Base-by-base conservation (phyloP, 1,139 yeast genomes). In the Geotrichum fermentans region DNA sequence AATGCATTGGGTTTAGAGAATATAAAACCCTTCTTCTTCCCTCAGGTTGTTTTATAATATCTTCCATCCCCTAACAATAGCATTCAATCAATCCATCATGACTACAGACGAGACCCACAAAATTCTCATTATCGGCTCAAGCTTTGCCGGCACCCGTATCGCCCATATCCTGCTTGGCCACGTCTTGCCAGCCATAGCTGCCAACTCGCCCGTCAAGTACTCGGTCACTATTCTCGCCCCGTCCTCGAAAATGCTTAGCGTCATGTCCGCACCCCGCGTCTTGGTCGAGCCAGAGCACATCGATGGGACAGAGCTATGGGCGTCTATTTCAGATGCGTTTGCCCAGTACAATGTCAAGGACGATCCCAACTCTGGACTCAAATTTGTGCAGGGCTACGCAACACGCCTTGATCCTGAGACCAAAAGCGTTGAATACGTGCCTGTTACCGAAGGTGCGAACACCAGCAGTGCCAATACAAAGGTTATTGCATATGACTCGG, bases 401-500 rank as follows among this genome's bases (percentile, higher is more conserved):
- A 63, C 67, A 14, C 50, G 54, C 8, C 56, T 58, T 18, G 56
- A 59, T 42, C 43, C 55, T 46, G 62, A 60, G 11, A 61, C 56
- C 34, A 56, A 62, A 45, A 58, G 54, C 28, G 35, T 42, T n/a
- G 18, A 37, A 22, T 21, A 37, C 21, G 53, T 60, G 30, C 55
- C 62, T 49, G 56, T 64, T 43, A 69, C 65, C 14, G 57, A 67
- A 32, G 58, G 64, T 49, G 61, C 65, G 37, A 69, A 67, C 6
- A 7, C 32, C 8, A 16, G 30, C 7, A 20, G 14, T 4, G 22
- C 28, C 11, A 14, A 14, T 51, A 59, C 65, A 20, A n/a, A 22
- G 29, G 66, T 68, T 6, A 58, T 73, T 49, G 64, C 65, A 56
- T 87, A 86, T 67, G 95, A 86, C 66, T 82, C 82, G 67, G 73